phyloP scores from a whole-genome alignment of 441 rosid species.

The Erodium moschatum region DNA sequence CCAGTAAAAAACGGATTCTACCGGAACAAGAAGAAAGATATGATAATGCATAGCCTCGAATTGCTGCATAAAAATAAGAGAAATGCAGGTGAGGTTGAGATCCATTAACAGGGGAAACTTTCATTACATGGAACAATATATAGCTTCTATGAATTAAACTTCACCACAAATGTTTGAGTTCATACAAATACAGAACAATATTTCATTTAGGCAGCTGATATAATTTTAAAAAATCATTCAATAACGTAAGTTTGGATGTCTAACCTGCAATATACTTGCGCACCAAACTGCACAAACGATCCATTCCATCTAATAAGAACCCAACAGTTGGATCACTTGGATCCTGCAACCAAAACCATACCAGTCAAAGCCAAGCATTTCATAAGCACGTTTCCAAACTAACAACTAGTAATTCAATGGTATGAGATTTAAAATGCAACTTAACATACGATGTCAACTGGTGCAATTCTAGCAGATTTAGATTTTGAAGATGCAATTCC shows the following conservation, averaged over 20 bases:
- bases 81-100: slow-evolving; percentile 18
- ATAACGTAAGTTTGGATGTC: slow-evolving; percentile 9
- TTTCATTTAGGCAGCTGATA: background rate
- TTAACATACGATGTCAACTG: slow-evolving; percentile 73
- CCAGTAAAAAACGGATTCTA: slow-evolving; percentile 85
- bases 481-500: slow-evolving; percentile 86
- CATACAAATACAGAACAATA: background rate
- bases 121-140: slow-evolving; percentile 14
- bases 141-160: background rate
- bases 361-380: slow-evolving; percentile 14
- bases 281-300: slow-evolving; percentile 81
- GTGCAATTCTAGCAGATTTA: slow-evolving; percentile 57
- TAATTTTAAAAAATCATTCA: background rate
- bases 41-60: slow-evolving; percentile 95
- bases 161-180: background rate
- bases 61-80: slow-evolving; percentile 58
- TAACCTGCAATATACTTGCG: slow-evolving; percentile 95
- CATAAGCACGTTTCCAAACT: slow-evolving; percentile 6
- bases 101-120: slow-evolving; percentile 16
- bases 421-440: slow-evolving; percentile 7
- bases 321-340: slow-evolving; percentile 98
- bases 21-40: slow-evolving; percentile 98
- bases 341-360: slow-evolving; percentile 49
- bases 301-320: slow-evolving; percentile 96
- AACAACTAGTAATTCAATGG: slow-evolving; percentile 11